A percentile compares a stretch with the other conserved stretches of the same genome.
Evolutionary conservation across 495 filamentous ascomycete genomes (phyloP).

Genomic region (Penicillium parvum): DNA sequence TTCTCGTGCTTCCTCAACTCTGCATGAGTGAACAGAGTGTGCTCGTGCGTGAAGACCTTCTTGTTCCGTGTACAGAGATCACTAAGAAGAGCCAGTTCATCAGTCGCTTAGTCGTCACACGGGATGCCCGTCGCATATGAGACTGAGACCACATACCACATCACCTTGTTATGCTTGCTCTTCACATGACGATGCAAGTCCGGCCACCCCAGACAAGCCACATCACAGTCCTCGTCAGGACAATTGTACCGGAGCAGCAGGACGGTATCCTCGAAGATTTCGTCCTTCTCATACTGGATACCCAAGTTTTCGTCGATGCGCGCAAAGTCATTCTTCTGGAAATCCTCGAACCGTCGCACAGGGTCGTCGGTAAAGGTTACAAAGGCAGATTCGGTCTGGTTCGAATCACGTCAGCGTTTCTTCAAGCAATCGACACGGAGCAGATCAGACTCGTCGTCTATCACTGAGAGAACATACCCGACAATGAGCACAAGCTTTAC

Average conservation of each 20-base stretch:
- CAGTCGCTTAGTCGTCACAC: slow-evolving; percentile 7
- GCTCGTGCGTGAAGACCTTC: slow-evolving; percentile 97
- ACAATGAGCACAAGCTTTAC: slow-evolving; percentile 90
- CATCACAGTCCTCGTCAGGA: slow-evolving; percentile 77
- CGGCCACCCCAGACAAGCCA: slow-evolving; percentile 87
- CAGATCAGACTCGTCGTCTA: too few relatives aligned
- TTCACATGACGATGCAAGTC: slow-evolving; percentile 91
- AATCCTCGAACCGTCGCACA: slow-evolving; percentile 78
- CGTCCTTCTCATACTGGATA: slow-evolving; percentile 79
- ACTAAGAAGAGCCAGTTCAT: slow-evolving; percentile 39
- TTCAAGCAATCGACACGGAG: too few relatives aligned
- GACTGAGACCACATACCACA: slow-evolving; percentile 59
- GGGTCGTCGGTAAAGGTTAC: slow-evolving; percentile 89
- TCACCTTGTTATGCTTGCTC: slow-evolving; percentile 71
- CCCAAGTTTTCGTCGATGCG: slow-evolving; percentile 77
- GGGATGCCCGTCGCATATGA: not conserved
- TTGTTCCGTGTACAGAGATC: slow-evolving; percentile 93
- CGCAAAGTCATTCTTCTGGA: slow-evolving; percentile 63
- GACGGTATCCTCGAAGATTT: slow-evolving; percentile 83
- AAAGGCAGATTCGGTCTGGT: slow-evolving; percentile 68
- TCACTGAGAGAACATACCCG: slow-evolving; percentile 52
- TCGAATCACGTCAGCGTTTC: not conserved
- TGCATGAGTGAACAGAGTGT: slow-evolving; percentile 81
- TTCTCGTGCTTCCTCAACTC: slow-evolving; percentile 84
- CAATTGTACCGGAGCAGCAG: slow-evolving; percentile 94